These are phyloP conservation scores for Arabidopsis lyrata DNA, from an alignment of 441 rosid genomes.

Conservation along the genomic window DNA sequence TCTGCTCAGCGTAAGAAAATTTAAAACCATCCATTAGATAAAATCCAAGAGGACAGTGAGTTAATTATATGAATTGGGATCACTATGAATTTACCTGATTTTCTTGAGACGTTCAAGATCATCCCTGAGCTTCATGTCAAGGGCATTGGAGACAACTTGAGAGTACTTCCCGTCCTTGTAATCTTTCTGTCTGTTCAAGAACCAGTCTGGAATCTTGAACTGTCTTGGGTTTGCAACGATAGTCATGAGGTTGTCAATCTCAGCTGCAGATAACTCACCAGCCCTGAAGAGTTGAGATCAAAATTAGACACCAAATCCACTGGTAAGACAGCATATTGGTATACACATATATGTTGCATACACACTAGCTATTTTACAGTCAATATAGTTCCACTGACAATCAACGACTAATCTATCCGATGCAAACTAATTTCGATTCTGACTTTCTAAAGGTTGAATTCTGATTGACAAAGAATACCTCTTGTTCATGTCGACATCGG, in stretches of 20 bases:
- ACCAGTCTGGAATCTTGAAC: conserved; percentile 98
- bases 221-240: conserved; percentile 94
- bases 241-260: conserved; percentile 88
- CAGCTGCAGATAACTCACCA: conserved; percentile 87
- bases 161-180: conserved; percentile 94
- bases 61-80: background rate
- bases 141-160: conserved; percentile 92
- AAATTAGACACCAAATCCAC: background rate
- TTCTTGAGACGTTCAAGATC: conserved; percentile 92
- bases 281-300: conserved; percentile 54
- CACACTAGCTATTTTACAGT: background rate
- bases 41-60: background rate
- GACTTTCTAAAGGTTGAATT: background rate
- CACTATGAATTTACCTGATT: conserved; percentile 58
- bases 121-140: conserved; percentile 97
- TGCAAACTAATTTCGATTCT: background rate
- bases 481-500: conserved; percentile 93
- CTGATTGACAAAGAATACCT: conserved; percentile 47
- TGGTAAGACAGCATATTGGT: background rate
- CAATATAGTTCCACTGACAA: background rate
- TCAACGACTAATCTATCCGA: background rate
- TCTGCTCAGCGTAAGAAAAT: conserved; percentile 42
- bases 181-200: conserved; percentile 94
- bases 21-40: conserved; percentile 3
- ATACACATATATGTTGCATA: background rate